Evolutionary conservation across 1,139 yeast species (phyloP), one percentile per base, ranked within the genome.

Genomic region (Nakaseomyces nivariensis): DNA sequence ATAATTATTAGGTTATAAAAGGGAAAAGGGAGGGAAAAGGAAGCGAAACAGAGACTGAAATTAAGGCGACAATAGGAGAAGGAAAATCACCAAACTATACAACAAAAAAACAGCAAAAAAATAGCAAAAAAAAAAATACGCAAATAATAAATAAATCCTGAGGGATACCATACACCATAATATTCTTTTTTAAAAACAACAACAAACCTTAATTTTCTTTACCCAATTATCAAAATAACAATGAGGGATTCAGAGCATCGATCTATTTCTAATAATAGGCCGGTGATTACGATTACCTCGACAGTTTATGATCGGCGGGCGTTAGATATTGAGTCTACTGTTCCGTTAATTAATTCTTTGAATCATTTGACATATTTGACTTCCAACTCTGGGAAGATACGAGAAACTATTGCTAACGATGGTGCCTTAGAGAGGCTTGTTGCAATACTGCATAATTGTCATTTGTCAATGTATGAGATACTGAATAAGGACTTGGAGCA

Each of bases 241-340:
- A 89, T 92, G 98, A 82, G 97, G 70, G 96, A 89, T 63, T 81
- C 95, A 48, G 89, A 89, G 70, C 86, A 84, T 69, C 80, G 86
- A 64, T 82, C 90, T 31, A 78, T 88, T 51, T 70, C 82, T 48
- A 76, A 81, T 54, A 92, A 92, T 71, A 77, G 85, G 65, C 97
- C 98, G 5, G 89, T 96, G 22, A 87, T 90, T 42, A 82, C 92
- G 36, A 89, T 92, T 54, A 85, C 96, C 9, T 79, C 95, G 31
- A 81, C 90, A 37, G 78, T 90, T 40, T 92, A 92, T 64, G 97
- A 92, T 68, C 72, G 97, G 55, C 72, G 97, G 49, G 97, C 97
- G 0, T 74, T 92, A 52, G 98, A 92, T 66, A 87, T 90, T 53
- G 85, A 96, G 1, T 79, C 89, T 29, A 94, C 87, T 63, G 80